Evolutionary conservation across 345 rosid genomes (phyloP), one percentile per base, ranked within the genome.

Genomic region (Euphorbia tirucalli): DNA sequence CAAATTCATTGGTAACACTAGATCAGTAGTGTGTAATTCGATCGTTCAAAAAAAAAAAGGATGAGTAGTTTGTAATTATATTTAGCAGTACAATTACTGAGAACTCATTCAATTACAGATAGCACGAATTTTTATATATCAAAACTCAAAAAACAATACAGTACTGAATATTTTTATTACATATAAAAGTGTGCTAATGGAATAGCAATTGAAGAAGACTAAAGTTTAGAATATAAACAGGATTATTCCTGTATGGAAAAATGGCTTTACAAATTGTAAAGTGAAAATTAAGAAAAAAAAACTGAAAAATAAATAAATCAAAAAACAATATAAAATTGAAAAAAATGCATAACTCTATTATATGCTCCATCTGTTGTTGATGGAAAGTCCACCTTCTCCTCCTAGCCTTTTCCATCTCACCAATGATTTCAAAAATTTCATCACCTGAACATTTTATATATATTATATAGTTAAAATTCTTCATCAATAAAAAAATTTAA

Each of bases 391-490:
- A 7, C 61, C 61, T 35, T 61, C 72, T 61, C 10, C 61, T 5
- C 9, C 64, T 7, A 49, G 13, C 81, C 82, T 79, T 74, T 77
- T 86, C 97, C 97, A 90, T 70, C 82, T 76, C 81, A 80, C 88
- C 82, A 95, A 80, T 54, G 83, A 77, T 69, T 84, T 77, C 61
- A 95, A 89, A 80, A 95, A 95, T 70, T 85, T 89, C 94, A 84
- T 86, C 32, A 95, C 99, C 99, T 95, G 82, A 70, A 73, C 27
- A 5, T 27, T 65, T 22, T 63, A 3, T 31, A 61, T 9, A 13
- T 10, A 27, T 28, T 2, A 5, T 5, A 18, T 31, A 19, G 16
- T 11, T 49, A 52, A 25, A 10, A 37, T 24, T 10, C 52, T 11
- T 49, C 31, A 24, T 18, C 37, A 24, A 61, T 19, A 52, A 39